phyloP scores from a whole-genome alignment of 805 yeast species.

The Yarrowia sp. region DNA sequence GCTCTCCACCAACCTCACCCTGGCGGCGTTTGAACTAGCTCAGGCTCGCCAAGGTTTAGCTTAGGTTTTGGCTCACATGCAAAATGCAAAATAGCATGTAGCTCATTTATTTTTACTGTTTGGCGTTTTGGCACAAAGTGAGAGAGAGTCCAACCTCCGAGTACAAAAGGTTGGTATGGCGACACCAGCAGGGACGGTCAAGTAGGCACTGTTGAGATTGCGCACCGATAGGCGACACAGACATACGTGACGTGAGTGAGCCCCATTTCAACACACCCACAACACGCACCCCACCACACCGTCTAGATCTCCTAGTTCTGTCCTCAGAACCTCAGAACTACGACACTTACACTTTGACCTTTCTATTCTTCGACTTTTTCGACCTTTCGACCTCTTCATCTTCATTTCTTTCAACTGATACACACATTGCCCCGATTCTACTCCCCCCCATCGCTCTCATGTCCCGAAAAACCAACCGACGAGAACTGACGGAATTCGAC shows the following conservation, averaged over 20 bases:
- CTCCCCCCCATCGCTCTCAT: background rate
- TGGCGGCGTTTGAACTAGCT: constrained; percentile 6
- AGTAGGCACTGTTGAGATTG: constrained; percentile 1
- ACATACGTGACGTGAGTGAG: too few relatives aligned
- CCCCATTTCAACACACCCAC: too few relatives aligned
- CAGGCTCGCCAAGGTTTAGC: constrained; percentile 1
- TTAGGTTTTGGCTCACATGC: constrained; percentile 17
- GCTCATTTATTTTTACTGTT: constrained; percentile 32
- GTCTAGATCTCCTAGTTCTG: too few relatives aligned
- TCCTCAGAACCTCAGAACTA: too few relatives aligned
- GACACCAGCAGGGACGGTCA: constrained; percentile 7
- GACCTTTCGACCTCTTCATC: too few relatives aligned
- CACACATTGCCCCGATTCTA: too few relatives aligned
- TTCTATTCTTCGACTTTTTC: too few relatives aligned
- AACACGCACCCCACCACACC: too few relatives aligned
- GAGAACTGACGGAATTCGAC: constrained; percentile 40
- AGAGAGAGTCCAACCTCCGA: constrained; percentile 23
- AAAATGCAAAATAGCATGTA: constrained; percentile 26
- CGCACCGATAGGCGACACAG: background rate
- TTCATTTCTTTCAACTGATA: too few relatives aligned
- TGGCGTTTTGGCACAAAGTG: constrained; percentile 28
- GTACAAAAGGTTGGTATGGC: constrained; percentile 17
- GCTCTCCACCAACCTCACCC: constrained; percentile 3
- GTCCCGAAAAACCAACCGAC: constrained; percentile 40
- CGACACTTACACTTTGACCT: too few relatives aligned